A percentile compares a stretch with the other conserved stretches of the same genome.
These are phyloP conservation scores for Coemansia sp. DNA, from an alignment of 192 early-diverging fungal genomes.

Conservation along the genomic window DNA sequence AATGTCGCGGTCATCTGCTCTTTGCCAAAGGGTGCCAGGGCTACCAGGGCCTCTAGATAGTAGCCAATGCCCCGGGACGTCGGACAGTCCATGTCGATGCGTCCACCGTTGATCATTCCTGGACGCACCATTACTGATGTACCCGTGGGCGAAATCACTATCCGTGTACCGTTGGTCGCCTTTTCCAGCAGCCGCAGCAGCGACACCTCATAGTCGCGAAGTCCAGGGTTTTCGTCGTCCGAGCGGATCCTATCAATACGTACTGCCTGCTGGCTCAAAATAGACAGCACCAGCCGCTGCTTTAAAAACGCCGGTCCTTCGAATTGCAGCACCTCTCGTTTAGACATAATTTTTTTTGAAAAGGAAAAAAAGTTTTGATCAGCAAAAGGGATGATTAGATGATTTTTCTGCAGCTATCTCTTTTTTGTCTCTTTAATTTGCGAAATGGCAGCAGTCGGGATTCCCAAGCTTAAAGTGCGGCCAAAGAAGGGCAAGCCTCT, in stretches of 20 bases:
- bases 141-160: slow-evolving; percentile 93
- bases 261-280: slow-evolving; percentile 75
- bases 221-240: slow-evolving; percentile 82
- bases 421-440: background rate
- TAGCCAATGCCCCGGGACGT: slow-evolving; percentile 85
- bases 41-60: slow-evolving; percentile 88
- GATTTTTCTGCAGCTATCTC: background rate
- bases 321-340: slow-evolving; percentile 51
- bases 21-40: slow-evolving; percentile 92
- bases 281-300: slow-evolving; percentile 86
- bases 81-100: slow-evolving; percentile 83
- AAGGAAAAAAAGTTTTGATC: slow-evolving; percentile 12
- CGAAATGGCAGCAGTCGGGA: slow-evolving; percentile 43
- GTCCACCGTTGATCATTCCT: slow-evolving; percentile 87
- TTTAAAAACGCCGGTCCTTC: slow-evolving; percentile 85
- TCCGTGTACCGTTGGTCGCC: slow-evolving; percentile 84
- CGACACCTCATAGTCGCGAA: slow-evolving; percentile 86
- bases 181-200: slow-evolving; percentile 92
- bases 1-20: slow-evolving; percentile 76
- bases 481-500: slow-evolving; percentile 20
- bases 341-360: slow-evolving; percentile 28
- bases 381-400: too few relatives aligned
- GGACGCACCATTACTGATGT: slow-evolving; percentile 83
- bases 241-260: slow-evolving; percentile 88
- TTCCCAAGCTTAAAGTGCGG: slow-evolving; percentile 41